Percentiles rank a stretch among this genome's conserved stretches.
These are phyloP conservation scores for Wickerhamomyces kurtzmanii DNA, from an alignment of 805 yeast species.

Conservation along the genomic window DNA sequence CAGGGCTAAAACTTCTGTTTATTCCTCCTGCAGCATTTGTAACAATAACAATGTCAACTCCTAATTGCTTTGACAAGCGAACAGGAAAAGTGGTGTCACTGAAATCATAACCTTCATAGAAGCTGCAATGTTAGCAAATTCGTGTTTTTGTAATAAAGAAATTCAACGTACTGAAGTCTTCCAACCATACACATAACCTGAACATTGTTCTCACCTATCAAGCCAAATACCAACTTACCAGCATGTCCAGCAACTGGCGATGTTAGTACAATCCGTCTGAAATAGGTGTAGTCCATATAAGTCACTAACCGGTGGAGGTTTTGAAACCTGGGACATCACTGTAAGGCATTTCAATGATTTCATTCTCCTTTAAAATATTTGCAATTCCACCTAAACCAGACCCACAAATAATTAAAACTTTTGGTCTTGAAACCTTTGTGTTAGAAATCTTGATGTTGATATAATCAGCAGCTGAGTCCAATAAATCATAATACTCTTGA, in stretches of 20 bases:
- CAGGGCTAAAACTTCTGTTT: conserved; percentile 56
- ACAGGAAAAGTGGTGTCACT: conserved; percentile 80
- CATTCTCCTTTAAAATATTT: conserved; percentile 22
- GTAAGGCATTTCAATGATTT: conserved; percentile 48
- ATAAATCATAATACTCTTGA: conserved; percentile 5
- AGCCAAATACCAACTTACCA: conserved; percentile 75
- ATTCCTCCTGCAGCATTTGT: conserved; percentile 98
- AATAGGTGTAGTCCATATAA: no score
- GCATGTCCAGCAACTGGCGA: conserved; percentile 90
- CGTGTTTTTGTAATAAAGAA: no score
- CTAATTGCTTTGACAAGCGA: conserved; percentile 60
- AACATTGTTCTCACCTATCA: conserved; percentile 53
- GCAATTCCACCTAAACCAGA: conserved; percentile 90
- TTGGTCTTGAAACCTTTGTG: conserved; percentile 29
- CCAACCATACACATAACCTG: conserved; percentile 94
- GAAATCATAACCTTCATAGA: conserved; percentile 86
- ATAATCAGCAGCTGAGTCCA: conserved; percentile 10
- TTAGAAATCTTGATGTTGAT: conserved; percentile 5
- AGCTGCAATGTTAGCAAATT: no score
- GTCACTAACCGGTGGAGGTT: no score
- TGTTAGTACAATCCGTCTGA: no score
- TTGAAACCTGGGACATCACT: conserved; percentile 71
- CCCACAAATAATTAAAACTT: conserved; percentile 81
- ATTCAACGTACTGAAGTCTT: no score
- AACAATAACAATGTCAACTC: conserved; percentile 54